Evolutionary conservation across 306 rosid species (phyloP).

Genomic region (Herpetospermum pedunculosum): DNA sequence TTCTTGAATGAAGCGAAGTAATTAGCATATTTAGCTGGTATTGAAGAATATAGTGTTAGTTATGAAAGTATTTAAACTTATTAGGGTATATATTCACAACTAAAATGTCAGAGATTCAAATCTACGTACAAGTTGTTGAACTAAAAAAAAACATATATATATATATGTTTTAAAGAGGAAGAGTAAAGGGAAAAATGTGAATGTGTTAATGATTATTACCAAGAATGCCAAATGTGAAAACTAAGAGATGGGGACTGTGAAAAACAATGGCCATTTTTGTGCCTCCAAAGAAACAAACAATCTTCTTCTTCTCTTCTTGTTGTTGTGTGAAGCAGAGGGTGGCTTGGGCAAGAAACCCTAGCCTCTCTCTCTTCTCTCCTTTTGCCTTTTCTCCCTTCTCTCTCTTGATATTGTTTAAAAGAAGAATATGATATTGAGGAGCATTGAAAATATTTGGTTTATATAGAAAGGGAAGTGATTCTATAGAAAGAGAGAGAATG

Average conservation of each 20-base stretch:
- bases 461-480: neutral
- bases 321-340: constrained; percentile 9
- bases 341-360: constrained; percentile 21
- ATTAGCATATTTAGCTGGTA: neutral
- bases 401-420: constrained; percentile 5
- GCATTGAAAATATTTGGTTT: constrained; percentile 12
- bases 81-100: too few species aligned
- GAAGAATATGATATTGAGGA: constrained; percentile 2
- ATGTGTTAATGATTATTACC: constrained; percentile 28
- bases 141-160: too few species aligned
- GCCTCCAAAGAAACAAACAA: neutral
- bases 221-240: constrained; percentile 64
- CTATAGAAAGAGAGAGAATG: constrained; percentile 1
- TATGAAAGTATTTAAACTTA: too few species aligned
- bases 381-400: neutral
- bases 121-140: too few species aligned
- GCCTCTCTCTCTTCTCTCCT: neutral
- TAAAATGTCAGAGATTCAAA: too few species aligned
- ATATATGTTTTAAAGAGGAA: neutral
- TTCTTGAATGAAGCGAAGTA: neutral
- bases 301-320: neutral
- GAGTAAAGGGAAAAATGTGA: neutral
- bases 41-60: too few species aligned
- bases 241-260: constrained; percentile 25
- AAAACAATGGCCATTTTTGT: constrained; percentile 26